Base-by-base conservation (phyloP, 306 rosid species). In the Argentina anserina region DNA sequence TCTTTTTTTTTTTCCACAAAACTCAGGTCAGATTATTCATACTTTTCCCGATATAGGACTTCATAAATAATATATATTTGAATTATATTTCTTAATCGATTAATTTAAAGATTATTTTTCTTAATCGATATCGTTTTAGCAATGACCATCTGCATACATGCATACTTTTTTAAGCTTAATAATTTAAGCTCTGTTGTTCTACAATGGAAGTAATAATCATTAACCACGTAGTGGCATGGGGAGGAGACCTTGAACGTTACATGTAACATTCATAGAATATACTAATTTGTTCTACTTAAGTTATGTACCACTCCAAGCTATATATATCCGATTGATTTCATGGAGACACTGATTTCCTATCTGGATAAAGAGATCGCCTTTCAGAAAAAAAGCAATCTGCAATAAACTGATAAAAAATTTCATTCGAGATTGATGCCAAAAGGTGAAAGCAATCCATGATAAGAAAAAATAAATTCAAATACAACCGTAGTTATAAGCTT, bases 181-280 rank as follows among this genome's bases (percentile, higher is more conserved):
- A 49, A 52, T 23, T 65, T 21, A 37, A 50, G 17, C 33, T 64
- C 17, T 65, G 42, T 73, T 72, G 77, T 46, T 25, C 9, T 29
- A 63, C 33, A 67, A 5, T 64, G 9, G 71, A 74, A 73, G 77
- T 7, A 17, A 49, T 20, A 41, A 41, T 28, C 68, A 62, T 63
- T 40, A 3, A 12, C 20, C 50, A 40, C 18, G n/a, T n/a, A n/a
- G n/a, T n/a, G n/a, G n/a, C n/a, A n/a, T 25, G 0, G 43, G 14
- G 17, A 7, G 13, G 14, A 23, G 2, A 3, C 55, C 0, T n/a
- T 49, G 25, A 46, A 45, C 15, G 17, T 15, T 47, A 6, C 23
- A 47, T 47, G 55, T 7, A 33, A 20, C 4, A 20, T 49, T 20
- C 23, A 49, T 49, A 49, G 21, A 49, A 49, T 20, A 49, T 5